Evolutionary conservation across 1,284 basidiomycete species (phyloP).

Genomic region (Cutaneotrichosporon mucoides): DNA sequence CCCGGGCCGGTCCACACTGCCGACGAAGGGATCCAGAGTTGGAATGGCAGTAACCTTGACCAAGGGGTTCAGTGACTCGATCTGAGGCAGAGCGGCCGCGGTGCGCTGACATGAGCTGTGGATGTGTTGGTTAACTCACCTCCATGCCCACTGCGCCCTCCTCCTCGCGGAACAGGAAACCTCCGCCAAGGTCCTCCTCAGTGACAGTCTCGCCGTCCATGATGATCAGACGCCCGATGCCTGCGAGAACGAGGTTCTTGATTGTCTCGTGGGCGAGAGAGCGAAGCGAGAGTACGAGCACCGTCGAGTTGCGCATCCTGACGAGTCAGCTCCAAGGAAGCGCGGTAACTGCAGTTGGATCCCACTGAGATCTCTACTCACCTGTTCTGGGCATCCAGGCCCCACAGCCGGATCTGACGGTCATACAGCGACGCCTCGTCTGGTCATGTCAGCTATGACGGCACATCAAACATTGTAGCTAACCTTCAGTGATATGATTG

Average conservation of each 20-base stretch:
- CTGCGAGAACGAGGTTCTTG: slow-evolving; percentile 73
- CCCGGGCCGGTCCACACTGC: too few species aligned
- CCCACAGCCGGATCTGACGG: slow-evolving; percentile 96
- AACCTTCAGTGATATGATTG: slow-evolving; percentile 43
- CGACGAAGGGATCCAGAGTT: slow-evolving; percentile 51
- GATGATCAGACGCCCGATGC: slow-evolving; percentile 57
- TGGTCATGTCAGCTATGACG: slow-evolving; percentile 33
- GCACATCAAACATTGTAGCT: too few species aligned
- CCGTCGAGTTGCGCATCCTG: slow-evolving; percentile 90
- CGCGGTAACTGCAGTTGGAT: too few species aligned
- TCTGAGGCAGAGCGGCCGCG: slow-evolving; percentile 72
- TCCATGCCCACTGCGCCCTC: slow-evolving; percentile 73
- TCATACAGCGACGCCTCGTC: slow-evolving; percentile 91
- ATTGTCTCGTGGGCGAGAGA: slow-evolving; percentile 92
- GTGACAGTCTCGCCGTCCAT: slow-evolving; percentile 53
- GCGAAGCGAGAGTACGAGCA: slow-evolving; percentile 74
- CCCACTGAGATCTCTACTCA: slow-evolving; percentile 43
- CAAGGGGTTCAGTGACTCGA: slow-evolving; percentile 86
- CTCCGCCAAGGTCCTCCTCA: slow-evolving; percentile 77
- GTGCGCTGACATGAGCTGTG: slow-evolving; percentile 60
- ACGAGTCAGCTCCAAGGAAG: slow-evolving; percentile 2
- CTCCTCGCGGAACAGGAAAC: slow-evolving; percentile 90
- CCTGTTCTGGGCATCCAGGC: slow-evolving; percentile 94
- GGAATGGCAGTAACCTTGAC: slow-evolving; percentile 71
- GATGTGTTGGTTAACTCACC: slow-evolving; percentile 51